phyloP scores from a whole-genome alignment of 208 protist species.

The Phytomonas francai region DNA sequence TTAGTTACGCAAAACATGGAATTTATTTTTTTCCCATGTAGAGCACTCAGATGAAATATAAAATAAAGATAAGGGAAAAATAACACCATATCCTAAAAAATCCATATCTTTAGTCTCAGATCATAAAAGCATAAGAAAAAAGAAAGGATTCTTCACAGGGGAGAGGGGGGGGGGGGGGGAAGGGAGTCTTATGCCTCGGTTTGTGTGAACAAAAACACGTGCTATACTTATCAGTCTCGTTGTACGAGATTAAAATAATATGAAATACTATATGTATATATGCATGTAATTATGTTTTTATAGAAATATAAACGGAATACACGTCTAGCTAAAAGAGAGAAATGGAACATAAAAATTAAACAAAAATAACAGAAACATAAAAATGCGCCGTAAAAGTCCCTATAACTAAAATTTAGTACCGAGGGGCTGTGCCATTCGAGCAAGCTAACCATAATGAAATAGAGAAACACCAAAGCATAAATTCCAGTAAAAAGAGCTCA shows the following conservation, averaged over 20 bases:
- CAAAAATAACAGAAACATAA: background rate
- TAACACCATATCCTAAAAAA: background rate
- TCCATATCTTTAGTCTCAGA: background rate
- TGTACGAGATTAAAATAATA: background rate
- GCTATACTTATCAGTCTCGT: background rate
- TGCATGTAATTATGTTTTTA: background rate
- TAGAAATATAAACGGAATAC: background rate
- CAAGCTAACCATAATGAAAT: constrained; percentile 7
- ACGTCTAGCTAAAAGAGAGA: background rate
- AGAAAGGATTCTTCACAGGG: background rate
- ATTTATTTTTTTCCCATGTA: background rate
- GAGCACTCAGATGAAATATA: background rate
- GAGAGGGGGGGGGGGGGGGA: background rate
- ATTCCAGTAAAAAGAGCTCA: constrained; percentile 11
- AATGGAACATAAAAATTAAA: background rate
- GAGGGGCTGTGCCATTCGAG: background rate
- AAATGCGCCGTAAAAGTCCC: background rate
- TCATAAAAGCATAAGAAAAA: background rate
- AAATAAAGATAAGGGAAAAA: background rate
- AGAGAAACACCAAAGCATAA: constrained; percentile 1
- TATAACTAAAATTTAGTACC: background rate
- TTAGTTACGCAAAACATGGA: constrained; percentile 6
- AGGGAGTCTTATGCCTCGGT: background rate
- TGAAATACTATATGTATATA: background rate
- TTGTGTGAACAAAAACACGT: background rate